Base-by-base conservation (phyloP, 306 rosid genomes). In the Neltuma alba region DNA sequence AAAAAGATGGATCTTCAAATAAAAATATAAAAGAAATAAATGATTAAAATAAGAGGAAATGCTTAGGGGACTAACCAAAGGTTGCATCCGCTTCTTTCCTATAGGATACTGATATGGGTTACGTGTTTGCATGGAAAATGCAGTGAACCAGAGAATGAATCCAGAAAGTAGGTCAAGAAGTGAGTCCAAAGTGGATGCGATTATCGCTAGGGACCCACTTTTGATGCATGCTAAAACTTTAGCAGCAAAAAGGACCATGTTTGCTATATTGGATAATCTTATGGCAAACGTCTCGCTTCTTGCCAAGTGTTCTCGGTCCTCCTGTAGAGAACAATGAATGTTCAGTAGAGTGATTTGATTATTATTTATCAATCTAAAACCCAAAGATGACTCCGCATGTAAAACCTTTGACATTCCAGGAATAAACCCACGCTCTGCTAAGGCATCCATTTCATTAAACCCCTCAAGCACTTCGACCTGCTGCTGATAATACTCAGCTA, bases 41-140 rank as follows among this genome's bases (percentile, higher is more conserved):
- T 21, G 57, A 0, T 12, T 33, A 50, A 27, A 38, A 18, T 41
- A 21, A 40, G 34, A 68, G 21, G 48, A 69, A 42, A 41, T 69
- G 23, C 10, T 76, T 6, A n/a, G 75, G 88, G 62, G 68, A 81
- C 94, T 75, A 14, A 93, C 99, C 98, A 96, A 82, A 11, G 97
- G 99, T 80, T 91, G 99, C 99, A 96, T 93, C 70, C 99, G 89
- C 81, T 83, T 91, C 91, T 96, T 96, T 75, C 99, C 99, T 28
- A 96, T 96, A 60, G 99, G 98, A 69, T 96, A 96, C 83, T 90
- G 98, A 86, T 96, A 96, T 8, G 99, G 99, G 72, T 81, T 96
- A 54, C 96, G 99, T 31, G 97, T 96, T 87, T 96, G 96, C 98
- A 96, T 96, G 76, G 99, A 93, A 87, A 96, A 93, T 57, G 98